These are phyloP conservation scores for Arabis alpina DNA, from an alignment of 345 rosid genomes.

Conservation along the genomic window DNA sequence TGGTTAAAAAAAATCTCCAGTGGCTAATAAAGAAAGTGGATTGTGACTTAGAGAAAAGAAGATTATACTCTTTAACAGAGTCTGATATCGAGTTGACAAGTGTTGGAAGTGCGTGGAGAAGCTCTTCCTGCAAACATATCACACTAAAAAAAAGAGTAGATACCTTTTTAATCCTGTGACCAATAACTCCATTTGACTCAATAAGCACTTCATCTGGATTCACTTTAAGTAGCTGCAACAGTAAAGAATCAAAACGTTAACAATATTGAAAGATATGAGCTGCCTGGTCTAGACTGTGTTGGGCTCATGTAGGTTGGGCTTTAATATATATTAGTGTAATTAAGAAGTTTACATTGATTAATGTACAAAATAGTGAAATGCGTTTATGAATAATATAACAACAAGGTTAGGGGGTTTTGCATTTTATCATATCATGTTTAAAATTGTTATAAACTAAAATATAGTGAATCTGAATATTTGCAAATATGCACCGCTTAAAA, in stretches of 20 bases:
- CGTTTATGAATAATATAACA: no score
- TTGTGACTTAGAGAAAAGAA: conserved; percentile 1
- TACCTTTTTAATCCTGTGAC: conserved; percentile 93
- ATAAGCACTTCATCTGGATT: conserved; percentile 69
- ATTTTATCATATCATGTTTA: no score
- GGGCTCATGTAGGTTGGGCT: no score
- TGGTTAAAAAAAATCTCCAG: conserved; percentile 24
- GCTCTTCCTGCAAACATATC: conserved; percentile 63
- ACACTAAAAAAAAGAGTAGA: not conserved
- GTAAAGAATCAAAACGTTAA: conserved; percentile 1
- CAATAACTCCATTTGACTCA: conserved; percentile 96
- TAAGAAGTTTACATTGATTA: no score
- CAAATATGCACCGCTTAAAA: no score
- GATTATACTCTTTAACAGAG: conserved; percentile 64
- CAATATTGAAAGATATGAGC: conserved; percentile 11
- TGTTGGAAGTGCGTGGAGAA: conserved; percentile 76
- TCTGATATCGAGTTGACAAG: conserved; percentile 65
- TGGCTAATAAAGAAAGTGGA: no score
- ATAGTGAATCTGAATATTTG: no score
- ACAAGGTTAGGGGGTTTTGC: no score
- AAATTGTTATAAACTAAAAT: no score
- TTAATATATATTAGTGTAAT: no score
- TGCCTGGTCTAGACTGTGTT: no score
- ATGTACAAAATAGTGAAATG: no score
- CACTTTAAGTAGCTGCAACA: conserved; percentile 63